phyloP scores from a whole-genome alignment of 2,329 filamentous ascomycete genomes.

The Calonectria pseudoturangicola region DNA sequence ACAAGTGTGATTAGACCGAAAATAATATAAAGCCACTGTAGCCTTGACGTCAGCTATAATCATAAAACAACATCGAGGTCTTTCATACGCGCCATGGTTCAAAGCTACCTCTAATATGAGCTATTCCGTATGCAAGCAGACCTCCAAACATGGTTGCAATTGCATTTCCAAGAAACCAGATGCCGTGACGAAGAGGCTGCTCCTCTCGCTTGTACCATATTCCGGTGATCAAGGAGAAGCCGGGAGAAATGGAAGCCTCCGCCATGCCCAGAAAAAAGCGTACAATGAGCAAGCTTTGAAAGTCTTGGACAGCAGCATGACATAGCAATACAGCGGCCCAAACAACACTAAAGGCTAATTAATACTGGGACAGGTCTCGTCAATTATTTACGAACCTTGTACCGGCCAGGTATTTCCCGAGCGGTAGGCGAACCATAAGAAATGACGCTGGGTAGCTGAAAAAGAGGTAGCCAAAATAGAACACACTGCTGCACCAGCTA shows the following conservation, averaged over 20 bases:
- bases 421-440: conserved; percentile 48
- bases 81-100: conserved; percentile 45
- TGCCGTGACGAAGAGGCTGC: conserved; percentile 49
- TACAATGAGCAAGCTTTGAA: conserved; percentile 42
- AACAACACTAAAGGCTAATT: conserved; percentile 24
- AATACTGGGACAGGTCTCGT: no score
- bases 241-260: conserved; percentile 51
- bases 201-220: conserved; percentile 53
- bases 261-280: conserved; percentile 50
- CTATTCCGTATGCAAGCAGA: conserved; percentile 48
- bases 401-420: conserved; percentile 48
- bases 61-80: accelerated
- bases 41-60: neutral
- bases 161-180: conserved; percentile 50
- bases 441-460: conserved; percentile 53
- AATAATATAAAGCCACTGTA: conserved; percentile 50
- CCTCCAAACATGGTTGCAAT: conserved; percentile 50
- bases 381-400: neutral
- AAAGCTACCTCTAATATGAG: conserved; percentile 44
- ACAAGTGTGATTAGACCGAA: conserved; percentile 49
- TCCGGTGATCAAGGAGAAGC: conserved; percentile 49
- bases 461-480: conserved; percentile 50
- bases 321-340: conserved; percentile 48
- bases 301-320: conserved; percentile 47
- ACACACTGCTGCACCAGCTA: conserved; percentile 50